A percentile compares a stretch with the other conserved stretches of the same genome.
These are phyloP conservation scores for Panicum miliaceum DNA, from an alignment of 176 grass and related monocot genomes.

Conservation along the genomic window DNA sequence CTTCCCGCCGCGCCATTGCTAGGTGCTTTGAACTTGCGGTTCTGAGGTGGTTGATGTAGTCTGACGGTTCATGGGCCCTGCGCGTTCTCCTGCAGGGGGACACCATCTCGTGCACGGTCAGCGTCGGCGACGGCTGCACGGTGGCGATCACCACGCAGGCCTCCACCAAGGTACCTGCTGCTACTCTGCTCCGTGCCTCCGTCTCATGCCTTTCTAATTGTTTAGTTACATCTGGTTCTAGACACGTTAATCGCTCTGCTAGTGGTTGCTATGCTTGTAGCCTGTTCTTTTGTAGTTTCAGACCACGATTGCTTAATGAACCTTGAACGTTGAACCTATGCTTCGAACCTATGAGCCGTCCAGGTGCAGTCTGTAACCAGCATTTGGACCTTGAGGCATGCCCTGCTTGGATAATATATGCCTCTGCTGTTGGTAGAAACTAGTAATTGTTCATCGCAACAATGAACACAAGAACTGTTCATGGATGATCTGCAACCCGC, in stretches of 20 bases:
- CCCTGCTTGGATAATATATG: not conserved
- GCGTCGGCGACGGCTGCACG: slow-evolving; percentile 70
- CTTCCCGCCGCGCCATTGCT: too few relatives aligned
- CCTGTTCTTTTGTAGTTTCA: not conserved
- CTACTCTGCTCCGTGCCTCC: not conserved
- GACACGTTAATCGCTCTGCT: not conserved
- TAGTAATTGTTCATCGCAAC: not conserved
- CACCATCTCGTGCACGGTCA: slow-evolving; percentile 63
- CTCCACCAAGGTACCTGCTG: slow-evolving; percentile 71
- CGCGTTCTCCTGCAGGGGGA: slow-evolving; percentile 56
- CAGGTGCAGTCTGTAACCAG: too few relatives aligned
- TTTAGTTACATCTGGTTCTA: not conserved
- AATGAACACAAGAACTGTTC: not conserved
- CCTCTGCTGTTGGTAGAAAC: not conserved
- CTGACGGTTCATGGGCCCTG: not conserved
- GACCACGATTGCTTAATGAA: not conserved
- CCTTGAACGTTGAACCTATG: too few relatives aligned
- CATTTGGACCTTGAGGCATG: not conserved
- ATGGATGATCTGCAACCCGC: too few relatives aligned
- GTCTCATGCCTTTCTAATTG: not conserved
- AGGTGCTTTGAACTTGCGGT: too few relatives aligned
- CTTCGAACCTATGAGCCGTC: too few relatives aligned
- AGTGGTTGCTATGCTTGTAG: not conserved
- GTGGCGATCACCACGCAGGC: slow-evolving; percentile 82
- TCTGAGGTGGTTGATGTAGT: not conserved